phyloP scores from a whole-genome alignment of 139 green algal genomes.

The Chlorella sp. region DNA sequence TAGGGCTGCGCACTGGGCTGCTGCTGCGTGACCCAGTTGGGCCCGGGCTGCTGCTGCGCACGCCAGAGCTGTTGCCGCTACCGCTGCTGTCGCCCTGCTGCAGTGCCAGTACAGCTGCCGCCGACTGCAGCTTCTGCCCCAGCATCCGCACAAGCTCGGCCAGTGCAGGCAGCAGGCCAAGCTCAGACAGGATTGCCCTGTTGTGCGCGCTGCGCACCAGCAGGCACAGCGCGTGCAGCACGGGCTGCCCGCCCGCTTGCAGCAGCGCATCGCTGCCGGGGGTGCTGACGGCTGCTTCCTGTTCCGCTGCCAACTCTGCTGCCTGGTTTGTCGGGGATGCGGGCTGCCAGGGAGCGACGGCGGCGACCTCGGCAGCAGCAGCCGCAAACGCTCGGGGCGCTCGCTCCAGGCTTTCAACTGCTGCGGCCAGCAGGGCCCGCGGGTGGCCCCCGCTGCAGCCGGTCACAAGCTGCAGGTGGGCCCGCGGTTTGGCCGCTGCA shows the following conservation, averaged over 20 bases:
- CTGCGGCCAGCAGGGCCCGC: conserved; percentile 22
- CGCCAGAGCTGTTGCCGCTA: background rate
- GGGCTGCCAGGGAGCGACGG: too few species aligned
- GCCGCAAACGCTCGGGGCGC: conserved; percentile 10
- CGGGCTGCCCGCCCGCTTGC: conserved; percentile 12
- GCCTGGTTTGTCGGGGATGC: too few species aligned
- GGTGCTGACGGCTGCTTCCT: background rate
- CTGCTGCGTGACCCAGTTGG: background rate
- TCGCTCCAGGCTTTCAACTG: conserved; percentile 20
- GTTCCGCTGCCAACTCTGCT: background rate
- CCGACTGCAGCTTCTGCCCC: conserved; percentile 24
- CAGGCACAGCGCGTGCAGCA: conserved; percentile 44
- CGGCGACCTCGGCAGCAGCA: background rate
- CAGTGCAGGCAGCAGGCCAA: conserved; percentile 44
- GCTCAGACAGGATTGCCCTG: conserved; percentile 21
- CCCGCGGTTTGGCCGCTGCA: background rate
- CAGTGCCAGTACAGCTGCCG: conserved; percentile 19
- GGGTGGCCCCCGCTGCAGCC: conserved; percentile 44
- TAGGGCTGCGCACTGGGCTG: background rate
- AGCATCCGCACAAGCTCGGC: conserved; percentile 15
- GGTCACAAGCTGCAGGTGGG: background rate
- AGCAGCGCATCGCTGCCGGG: conserved; percentile 17
- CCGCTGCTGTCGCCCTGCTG: too few species aligned
- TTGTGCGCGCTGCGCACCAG: conserved; percentile 46
- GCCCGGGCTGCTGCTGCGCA: background rate